Evolutionary conservation across 768 basidiomycete genomes (phyloP).

Genomic region (Baorangia bicolor): DNA sequence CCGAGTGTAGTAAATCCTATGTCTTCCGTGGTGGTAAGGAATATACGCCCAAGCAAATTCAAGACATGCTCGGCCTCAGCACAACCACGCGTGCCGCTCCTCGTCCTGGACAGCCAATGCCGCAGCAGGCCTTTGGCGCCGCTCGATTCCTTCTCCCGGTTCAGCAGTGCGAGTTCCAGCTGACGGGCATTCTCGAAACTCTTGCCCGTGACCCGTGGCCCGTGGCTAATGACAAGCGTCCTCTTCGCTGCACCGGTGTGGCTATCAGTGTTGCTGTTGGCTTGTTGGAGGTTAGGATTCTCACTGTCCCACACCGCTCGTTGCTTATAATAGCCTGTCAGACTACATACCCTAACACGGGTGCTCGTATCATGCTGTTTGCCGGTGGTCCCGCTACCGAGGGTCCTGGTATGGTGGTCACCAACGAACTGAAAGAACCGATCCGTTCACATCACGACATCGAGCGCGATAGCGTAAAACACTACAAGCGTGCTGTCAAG

Average conservation of each 20-base stretch:
- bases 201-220: constrained; percentile 95
- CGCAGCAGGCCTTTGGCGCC: constrained; percentile 78
- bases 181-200: constrained; percentile 88
- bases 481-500: constrained; percentile 96
- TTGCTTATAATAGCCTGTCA: constrained; percentile 14
- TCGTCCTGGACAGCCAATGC: constrained; percentile 80
- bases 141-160: constrained; percentile 91
- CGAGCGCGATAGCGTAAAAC: constrained; percentile 93
- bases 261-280: constrained; percentile 93
- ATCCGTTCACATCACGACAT: constrained; percentile 99
- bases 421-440: constrained; percentile 92
- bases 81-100: constrained; percentile 80
- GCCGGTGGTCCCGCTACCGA: constrained; percentile 94
- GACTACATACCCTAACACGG: constrained; percentile 94
- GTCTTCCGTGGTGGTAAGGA: constrained; percentile 99
- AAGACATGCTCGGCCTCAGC: constrained; percentile 90
- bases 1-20: constrained; percentile 95
- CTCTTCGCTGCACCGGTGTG: constrained; percentile 92
- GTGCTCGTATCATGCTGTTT: constrained; percentile 95
- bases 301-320: background rate
- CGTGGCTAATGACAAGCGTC: constrained; percentile 90
- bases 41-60: constrained; percentile 93
- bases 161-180: constrained; percentile 91
- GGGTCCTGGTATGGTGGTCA: constrained; percentile 96
- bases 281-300: constrained; percentile 67